Base-by-base conservation (phyloP, 352 stramenopile genomes). In the Phytopythium delawarense region DNA sequence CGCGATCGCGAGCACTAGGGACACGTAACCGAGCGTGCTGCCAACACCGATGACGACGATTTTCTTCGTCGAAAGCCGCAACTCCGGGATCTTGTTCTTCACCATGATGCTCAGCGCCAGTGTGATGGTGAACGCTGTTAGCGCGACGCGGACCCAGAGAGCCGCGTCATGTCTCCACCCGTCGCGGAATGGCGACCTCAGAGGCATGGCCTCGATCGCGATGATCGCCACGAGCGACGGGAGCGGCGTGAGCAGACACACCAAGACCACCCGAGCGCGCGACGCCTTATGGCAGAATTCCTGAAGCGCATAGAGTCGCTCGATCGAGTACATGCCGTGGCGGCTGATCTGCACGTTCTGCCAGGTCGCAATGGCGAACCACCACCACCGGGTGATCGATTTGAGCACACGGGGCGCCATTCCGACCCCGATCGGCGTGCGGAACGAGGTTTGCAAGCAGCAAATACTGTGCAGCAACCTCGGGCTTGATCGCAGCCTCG, bases 271-370 rank as follows among this genome's bases (percentile, higher is more conserved):
- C 2, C 69, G 61, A 40, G 65, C 7, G 5, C 61, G 65, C 5
- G 69, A 72, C 16, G 65, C 62, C 4, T 59, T 60, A 30, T 72
- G 62, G n/a, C 60, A 73, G 50, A 79, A 83, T 9, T 61, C 45
- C 16, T 81, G 53, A 13, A 83, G 66, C 13, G 64, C 60, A 53
- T 79, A 51, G 13, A 80, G 40, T 5, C 70, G 58, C 59, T 79
- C 72, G 51, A 79, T 59, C 28, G 75, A 79, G 55, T 84, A 83
- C 45, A 70, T 67, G 35, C 65, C 65, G 18, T 55, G 64, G 32
- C 64, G 61, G n/a, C 64, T 76, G 39, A 80, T 50, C 46, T 83
- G 65, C 6, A 63, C 32, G 16, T 49, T 52, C n/a, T 54, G 40
- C 56, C 56, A 61, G 18, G 45, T 61, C 8, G 40, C 56, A 8